These are phyloP conservation scores for Solanum hybrid DNA, from an alignment of 305 asterid genomes.

Conservation along the genomic window DNA sequence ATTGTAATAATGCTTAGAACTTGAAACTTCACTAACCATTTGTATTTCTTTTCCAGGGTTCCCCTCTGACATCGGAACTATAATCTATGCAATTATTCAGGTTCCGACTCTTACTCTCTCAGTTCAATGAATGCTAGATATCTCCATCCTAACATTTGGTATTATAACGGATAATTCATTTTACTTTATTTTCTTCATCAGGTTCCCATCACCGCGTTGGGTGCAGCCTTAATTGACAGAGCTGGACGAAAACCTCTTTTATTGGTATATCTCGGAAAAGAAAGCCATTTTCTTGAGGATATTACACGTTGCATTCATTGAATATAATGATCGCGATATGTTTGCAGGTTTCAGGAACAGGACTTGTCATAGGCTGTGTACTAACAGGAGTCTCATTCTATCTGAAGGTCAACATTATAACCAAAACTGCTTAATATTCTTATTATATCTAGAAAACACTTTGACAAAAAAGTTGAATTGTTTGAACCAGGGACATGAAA, in stretches of 20 bases:
- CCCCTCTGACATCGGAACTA: constrained; percentile 74
- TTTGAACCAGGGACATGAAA: constrained; percentile 46
- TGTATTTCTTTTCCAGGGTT: constrained; percentile 27
- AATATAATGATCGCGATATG: not conserved
- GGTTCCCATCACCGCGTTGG: constrained; percentile 69
- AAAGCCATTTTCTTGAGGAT: not conserved
- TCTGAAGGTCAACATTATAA: constrained; percentile 43
- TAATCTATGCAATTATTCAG: constrained; percentile 70
- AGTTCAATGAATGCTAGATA: not conserved
- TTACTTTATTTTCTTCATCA: constrained; percentile 8
- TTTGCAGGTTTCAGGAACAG: constrained; percentile 66
- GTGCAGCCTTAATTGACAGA: constrained; percentile 62
- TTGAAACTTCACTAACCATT: not conserved
- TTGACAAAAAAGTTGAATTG: constrained; percentile 2
- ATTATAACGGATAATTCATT: not conserved
- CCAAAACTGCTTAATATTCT: not conserved
- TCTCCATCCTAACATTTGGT: not conserved
- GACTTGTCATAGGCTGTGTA: constrained; percentile 69
- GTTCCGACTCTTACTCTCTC: constrained; percentile 22
- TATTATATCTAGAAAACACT: not conserved
- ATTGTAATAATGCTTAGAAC: not conserved
- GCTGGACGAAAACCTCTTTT: constrained; percentile 86
- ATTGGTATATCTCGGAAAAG: constrained; percentile 36
- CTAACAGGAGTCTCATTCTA: constrained; percentile 64
- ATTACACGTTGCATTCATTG: not conserved